Evolutionary conservation across 2,329 filamentous ascomycete genomes (phyloP).

Genomic region (Rutstroemia sp.): DNA sequence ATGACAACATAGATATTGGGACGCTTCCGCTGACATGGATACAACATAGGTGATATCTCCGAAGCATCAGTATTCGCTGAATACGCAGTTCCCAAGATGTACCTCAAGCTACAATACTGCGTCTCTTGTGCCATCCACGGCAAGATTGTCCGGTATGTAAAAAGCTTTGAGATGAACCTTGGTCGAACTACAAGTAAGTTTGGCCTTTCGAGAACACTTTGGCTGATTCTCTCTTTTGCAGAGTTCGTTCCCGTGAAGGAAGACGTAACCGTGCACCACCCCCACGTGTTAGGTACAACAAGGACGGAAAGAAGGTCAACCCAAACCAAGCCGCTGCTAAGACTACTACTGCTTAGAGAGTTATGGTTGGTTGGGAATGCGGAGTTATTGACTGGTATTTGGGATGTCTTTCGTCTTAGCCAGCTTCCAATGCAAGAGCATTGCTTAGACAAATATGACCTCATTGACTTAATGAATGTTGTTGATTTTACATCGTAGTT

Average conservation of each 20-base stretch:
- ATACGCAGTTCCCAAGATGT: slow-evolving; percentile 99
- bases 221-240: slow-evolving; percentile 36
- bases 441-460: slow-evolving; percentile 11
- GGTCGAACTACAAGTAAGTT: slow-evolving; percentile 38
- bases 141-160: slow-evolving; percentile 99
- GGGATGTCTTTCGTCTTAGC: slow-evolving; percentile 8
- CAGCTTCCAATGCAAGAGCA: slow-evolving; percentile 8
- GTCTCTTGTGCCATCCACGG: slow-evolving; percentile 99
- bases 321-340: slow-evolving; percentile 31
- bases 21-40: slow-evolving; percentile 10
- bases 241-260: slow-evolving; percentile 93
- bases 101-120: slow-evolving; percentile 99
- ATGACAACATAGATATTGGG: not conserved
- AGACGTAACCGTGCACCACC: slow-evolving; percentile 98
- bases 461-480: slow-evolving; percentile 3
- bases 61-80: slow-evolving; percentile 98
- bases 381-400: slow-evolving; percentile 7
- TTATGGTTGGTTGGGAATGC: slow-evolving; percentile 2
- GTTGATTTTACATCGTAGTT: not conserved
- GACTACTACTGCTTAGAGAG: slow-evolving; percentile 26
- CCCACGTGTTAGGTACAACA: slow-evolving; percentile 98
- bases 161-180: slow-evolving; percentile 50
- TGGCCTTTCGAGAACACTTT: slow-evolving; percentile 37
- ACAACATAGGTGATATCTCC: slow-evolving; percentile 87
- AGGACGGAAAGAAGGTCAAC: slow-evolving; percentile 99